phyloP scores from a whole-genome alignment of 768 basidiomycete species.

The Russula virescens region DNA sequence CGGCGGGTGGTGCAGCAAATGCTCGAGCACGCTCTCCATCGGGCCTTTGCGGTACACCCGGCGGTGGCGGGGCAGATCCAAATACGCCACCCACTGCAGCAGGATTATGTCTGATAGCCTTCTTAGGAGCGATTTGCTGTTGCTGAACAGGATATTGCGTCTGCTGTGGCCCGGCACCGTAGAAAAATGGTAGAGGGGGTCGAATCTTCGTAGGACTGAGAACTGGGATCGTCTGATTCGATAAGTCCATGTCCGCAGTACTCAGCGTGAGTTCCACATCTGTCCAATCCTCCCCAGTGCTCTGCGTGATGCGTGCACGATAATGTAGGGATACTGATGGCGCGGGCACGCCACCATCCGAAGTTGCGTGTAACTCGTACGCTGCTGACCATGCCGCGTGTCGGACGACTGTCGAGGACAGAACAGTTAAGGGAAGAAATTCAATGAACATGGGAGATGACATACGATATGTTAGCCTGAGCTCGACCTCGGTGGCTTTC shows the following conservation, averaged over 20 bases:
- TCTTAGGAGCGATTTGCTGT: background rate
- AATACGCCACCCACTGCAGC: no score
- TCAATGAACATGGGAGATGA: background rate
- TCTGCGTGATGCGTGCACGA: constrained; percentile 47
- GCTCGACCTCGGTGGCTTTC: constrained; percentile 33
- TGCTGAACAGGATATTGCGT: background rate
- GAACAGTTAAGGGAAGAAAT: background rate
- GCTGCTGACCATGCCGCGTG: constrained; percentile 47
- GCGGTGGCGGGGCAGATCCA: background rate
- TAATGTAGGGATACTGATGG: constrained; percentile 47
- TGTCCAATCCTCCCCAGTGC: constrained; percentile 58
- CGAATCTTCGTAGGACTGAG: constrained; percentile 15
- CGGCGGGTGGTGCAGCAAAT: background rate
- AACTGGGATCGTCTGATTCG: constrained; percentile 32
- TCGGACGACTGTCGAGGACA: constrained; percentile 39
- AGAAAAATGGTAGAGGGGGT: background rate
- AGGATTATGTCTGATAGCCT: background rate
- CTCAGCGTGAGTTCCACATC: constrained; percentile 46
- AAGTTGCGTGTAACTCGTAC: constrained; percentile 53
- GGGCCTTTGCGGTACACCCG: no score
- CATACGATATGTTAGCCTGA: constrained; percentile 52
- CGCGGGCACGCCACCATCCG: constrained; percentile 39
- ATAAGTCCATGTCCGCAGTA: constrained; percentile 41
- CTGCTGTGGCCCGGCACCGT: background rate
- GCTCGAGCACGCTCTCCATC: no score